Conservation (phyloP, 148 eudicot genomes). For the Camellia lanceoleosa region DNA sequence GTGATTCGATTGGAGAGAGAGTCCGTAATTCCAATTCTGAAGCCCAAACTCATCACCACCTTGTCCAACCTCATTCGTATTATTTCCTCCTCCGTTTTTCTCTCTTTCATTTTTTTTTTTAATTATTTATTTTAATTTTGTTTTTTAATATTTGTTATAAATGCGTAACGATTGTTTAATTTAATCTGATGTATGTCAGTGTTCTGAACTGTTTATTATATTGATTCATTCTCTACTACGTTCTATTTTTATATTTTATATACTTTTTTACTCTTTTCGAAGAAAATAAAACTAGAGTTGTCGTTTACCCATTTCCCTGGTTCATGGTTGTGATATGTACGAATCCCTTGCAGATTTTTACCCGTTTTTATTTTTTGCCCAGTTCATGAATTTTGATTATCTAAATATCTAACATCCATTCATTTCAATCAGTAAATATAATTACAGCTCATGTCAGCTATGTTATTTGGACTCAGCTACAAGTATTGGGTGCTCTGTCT, state of each 20-base stretch:
- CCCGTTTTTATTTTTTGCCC: not conserved
- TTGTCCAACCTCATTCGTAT: conserved; percentile 74
- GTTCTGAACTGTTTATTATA: no score
- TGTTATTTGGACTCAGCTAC: no score
- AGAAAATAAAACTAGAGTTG: no score
- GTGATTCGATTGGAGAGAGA: conserved; percentile 74
- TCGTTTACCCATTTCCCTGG: not conserved
- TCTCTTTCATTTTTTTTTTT: not conserved
- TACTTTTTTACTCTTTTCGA: no score
- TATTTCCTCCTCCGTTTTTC: not conserved
- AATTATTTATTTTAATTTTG: not conserved
- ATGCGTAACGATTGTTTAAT: not conserved
- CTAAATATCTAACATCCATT: not conserved
- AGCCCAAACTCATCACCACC: conserved; percentile 62
- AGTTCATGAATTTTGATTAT: not conserved
- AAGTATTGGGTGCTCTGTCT: no score
- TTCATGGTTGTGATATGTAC: not conserved
- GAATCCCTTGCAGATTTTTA: no score
- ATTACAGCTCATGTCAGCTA: not conserved
- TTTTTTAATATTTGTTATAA: not conserved
- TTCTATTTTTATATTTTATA: no score
- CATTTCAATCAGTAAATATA: no score
- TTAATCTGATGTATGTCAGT: not conserved
- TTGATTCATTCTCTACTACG: no score
- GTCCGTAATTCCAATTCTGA: conserved; percentile 74